A percentile compares a stretch with the other conserved stretches of the same genome.
These are phyloP conservation scores for Aphanomyces stellatus DNA, from an alignment of 352 stramenopile species.

Conservation along the genomic window DNA sequence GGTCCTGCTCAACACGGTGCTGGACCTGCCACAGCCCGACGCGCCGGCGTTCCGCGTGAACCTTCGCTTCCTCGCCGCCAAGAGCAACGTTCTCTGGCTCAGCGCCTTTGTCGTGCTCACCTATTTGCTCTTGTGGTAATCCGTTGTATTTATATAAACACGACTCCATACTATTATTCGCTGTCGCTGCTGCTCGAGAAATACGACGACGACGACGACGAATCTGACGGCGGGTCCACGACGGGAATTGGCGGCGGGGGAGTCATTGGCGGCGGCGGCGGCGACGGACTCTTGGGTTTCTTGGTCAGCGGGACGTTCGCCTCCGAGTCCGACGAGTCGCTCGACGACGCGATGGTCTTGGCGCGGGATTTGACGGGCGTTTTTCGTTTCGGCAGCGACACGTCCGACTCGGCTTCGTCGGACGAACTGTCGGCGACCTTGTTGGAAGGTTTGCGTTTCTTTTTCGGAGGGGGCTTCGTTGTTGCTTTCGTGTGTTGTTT, in stretches of 20 bases:
- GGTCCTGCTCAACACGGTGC: constrained; percentile 60
- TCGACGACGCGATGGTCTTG: constrained; percentile 13
- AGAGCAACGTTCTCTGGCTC: constrained; percentile 72
- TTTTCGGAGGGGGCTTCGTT: neutral
- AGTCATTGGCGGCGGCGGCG: neutral
- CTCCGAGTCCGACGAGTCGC: constrained; percentile 21
- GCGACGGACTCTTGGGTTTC: constrained; percentile 2
- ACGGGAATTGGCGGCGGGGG: constrained; percentile 9
- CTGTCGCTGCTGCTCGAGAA: constrained; percentile 44
- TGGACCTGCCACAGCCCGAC: constrained; percentile 52
- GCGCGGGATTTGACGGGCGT: neutral
- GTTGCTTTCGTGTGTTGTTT: neutral
- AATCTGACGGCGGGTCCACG: constrained; percentile 19
- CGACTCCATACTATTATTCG: neutral
- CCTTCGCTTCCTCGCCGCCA: constrained; percentile 80
- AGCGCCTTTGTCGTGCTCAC: constrained; percentile 42
- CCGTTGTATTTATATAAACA: neutral
- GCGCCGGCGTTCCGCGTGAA: constrained; percentile 80
- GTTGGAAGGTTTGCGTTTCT: neutral
- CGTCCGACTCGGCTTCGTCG: neutral
- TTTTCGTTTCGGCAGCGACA: neutral
- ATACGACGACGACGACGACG: constrained; percentile 69
- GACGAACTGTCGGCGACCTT: neutral
- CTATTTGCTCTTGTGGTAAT: constrained; percentile 63
- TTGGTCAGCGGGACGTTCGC: neutral